Conservation (phyloP, 768 basidiomycete genomes). For the Leccinum subgranulosum region DNA sequence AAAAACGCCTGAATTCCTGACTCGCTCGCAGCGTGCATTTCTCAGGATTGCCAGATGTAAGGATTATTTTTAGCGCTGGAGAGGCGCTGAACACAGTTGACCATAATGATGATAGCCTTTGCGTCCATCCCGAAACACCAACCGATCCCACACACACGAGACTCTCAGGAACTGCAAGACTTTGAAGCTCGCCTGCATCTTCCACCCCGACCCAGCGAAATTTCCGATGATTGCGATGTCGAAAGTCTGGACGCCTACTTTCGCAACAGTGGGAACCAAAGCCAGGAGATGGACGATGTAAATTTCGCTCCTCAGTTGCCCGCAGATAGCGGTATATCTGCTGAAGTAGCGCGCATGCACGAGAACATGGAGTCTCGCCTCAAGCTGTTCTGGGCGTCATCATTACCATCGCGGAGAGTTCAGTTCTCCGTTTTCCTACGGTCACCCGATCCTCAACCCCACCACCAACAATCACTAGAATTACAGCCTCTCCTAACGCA, state of each 20-base stretch:
- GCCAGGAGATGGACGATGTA: constrained; percentile 20
- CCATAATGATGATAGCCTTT: constrained; percentile 47
- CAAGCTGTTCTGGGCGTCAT: constrained; percentile 78
- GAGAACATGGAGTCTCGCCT: constrained; percentile 75
- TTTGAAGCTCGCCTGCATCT: constrained; percentile 35
- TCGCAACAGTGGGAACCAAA: constrained; percentile 23
- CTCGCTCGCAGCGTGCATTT: constrained; percentile 75
- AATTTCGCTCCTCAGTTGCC: constrained; percentile 15
- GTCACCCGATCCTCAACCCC: constrained; percentile 16
- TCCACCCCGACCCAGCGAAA: constrained; percentile 58
- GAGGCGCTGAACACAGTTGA: constrained; percentile 1
- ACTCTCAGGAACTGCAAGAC: constrained; percentile 26
- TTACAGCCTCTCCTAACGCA: constrained; percentile 46
- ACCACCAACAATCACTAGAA: constrained; percentile 28
- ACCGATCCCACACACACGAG: constrained; percentile 17
- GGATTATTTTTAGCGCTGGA: not conserved
- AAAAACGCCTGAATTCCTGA: constrained; percentile 55
- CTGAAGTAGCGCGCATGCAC: constrained; percentile 54
- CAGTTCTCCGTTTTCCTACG: constrained; percentile 58
- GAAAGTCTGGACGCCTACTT: constrained; percentile 56
- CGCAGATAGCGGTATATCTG: constrained; percentile 19
- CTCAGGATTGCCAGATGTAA: constrained; percentile 74
- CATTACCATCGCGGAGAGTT: constrained; percentile 59
- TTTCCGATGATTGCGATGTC: constrained; percentile 55
- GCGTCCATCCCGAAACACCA: constrained; percentile 67